Base-by-base conservation (phyloP, 164 flowering plant species). In the Stephania cephalantha region DNA sequence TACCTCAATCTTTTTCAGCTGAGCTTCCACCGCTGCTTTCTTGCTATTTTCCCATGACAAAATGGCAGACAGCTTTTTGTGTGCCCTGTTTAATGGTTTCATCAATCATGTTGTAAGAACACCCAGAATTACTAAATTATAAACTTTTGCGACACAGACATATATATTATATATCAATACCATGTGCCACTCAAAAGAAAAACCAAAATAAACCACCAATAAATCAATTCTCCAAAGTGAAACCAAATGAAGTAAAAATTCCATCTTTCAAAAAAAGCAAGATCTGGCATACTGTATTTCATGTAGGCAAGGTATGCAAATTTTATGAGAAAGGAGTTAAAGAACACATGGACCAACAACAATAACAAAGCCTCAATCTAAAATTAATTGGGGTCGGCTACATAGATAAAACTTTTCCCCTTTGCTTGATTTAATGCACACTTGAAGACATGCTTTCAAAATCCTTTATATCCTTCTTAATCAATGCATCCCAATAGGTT, bases 31-130 rank as follows among this genome's bases (percentile, higher is more conserved):
- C 20, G 82, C 48, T 58, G 95, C 95, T 78, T 86, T 91, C 81
- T 84, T 86, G 81, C 85, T 78, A 81, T 89, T 91, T 76, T 93
- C 98, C 98, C 97, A 90, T 22, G 98, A 78, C 20, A 17, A 73
- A 71, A 91, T 79, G 20, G 74, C 68, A 42, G 95, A 85, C 45
- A 87, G 74, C 81, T 87, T 87, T 72, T 86, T 90, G 68, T 84
- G 82, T 9, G 95, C 93, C 85, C 98, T 93, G 89, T 76, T 72
- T 61, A 78, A 63, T 9, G 71, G 73, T 75, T 76, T 46, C 52
- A 75, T 52, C 29, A 67, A 13, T 35, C 52, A 35, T 68, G 76
- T 68, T 70, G 58, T 58, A 48, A 55, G 66, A 46, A 55, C 65
- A 35, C 55, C 53, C 20, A 71, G 74, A 30, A 45, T 68, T 6